Evolutionary conservation across 345 rosid genomes (phyloP).

Genomic region (Hevea brasiliensis): DNA sequence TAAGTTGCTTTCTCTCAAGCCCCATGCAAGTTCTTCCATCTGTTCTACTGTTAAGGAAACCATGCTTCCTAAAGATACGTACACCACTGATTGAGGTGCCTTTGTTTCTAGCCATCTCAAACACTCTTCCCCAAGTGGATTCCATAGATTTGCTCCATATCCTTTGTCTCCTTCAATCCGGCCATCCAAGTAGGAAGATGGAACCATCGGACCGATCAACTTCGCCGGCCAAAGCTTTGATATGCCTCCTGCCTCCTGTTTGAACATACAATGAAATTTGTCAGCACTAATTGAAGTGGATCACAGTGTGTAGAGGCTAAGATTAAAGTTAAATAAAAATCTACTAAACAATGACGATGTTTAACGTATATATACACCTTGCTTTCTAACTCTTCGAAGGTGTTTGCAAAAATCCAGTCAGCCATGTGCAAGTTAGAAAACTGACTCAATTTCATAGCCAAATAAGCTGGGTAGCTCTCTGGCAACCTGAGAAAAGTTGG

Average conservation of each 20-base stretch:
- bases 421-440: constrained; percentile 50
- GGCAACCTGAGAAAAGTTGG: constrained; percentile 52
- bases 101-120: constrained; percentile 58
- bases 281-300: not conserved
- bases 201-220: constrained; percentile 75
- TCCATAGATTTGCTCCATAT: constrained; percentile 73
- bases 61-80: constrained; percentile 74
- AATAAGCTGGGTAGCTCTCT: constrained; percentile 50
- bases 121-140: constrained; percentile 58
- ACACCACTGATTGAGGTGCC: constrained; percentile 46
- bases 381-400: constrained; percentile 54
- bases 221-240: constrained; percentile 55
- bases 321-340: too few species aligned
- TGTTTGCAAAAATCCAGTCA: constrained; percentile 62
- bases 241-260: constrained; percentile 43
- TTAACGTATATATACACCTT: constrained; percentile 44
- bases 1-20: constrained; percentile 44
- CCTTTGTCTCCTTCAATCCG: constrained; percentile 50
- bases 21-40: constrained; percentile 49
- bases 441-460: constrained; percentile 55
- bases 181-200: constrained; percentile 53
- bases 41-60: constrained; percentile 47
- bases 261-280: constrained; percentile 5
- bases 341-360: too few species aligned
- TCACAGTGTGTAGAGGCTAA: not conserved